These are phyloP conservation scores for Verticillium nubilum DNA, from an alignment of 2,329 filamentous ascomycete genomes.

Conservation along the genomic window DNA sequence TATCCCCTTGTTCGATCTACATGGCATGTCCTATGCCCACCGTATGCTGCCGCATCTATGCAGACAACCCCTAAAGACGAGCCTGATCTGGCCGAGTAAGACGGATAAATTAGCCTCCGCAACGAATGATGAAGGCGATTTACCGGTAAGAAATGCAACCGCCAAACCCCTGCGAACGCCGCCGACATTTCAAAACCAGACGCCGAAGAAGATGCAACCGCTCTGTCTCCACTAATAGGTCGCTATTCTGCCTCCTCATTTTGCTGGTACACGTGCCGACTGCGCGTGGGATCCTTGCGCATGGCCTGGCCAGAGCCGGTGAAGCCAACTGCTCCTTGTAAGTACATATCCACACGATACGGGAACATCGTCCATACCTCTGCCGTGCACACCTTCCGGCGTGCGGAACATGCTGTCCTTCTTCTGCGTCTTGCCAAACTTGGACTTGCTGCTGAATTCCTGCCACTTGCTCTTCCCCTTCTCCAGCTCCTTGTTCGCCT, in stretches of 20 bases:
- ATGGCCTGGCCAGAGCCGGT: slow-evolving; percentile 92
- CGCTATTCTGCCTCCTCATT: slow-evolving; percentile 66
- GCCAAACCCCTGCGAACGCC: neutral
- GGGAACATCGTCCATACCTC: slow-evolving; percentile 54
- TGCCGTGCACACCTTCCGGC: slow-evolving; percentile 75
- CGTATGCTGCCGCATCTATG: neutral
- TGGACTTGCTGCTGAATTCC: slow-evolving; percentile 78
- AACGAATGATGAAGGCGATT: slow-evolving; percentile 23
- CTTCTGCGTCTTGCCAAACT: slow-evolving; percentile 61
- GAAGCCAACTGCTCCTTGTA: slow-evolving; percentile 68
- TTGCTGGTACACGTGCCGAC: slow-evolving; percentile 78
- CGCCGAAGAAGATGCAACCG: slow-evolving; percentile 8
- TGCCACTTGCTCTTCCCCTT: slow-evolving; percentile 92
- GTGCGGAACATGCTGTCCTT: slow-evolving; percentile 98
- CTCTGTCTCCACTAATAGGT: slow-evolving; percentile 6
- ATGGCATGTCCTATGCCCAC: neutral
- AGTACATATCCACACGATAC: slow-evolving; percentile 1
- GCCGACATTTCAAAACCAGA: slow-evolving; percentile 8
- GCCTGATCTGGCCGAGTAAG: neutral
- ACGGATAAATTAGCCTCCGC: slow-evolving; percentile 37
- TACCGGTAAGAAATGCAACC: slow-evolving; percentile 26
- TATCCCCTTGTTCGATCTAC: neutral
- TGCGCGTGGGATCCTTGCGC: slow-evolving; percentile 83
- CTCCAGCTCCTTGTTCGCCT: slow-evolving; percentile 86
- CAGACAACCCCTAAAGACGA: neutral